Percentiles rank a stretch among this genome's conserved stretches.
Conservation (phyloP, 345 rosid genomes). For the Brassica juncea region DNA sequence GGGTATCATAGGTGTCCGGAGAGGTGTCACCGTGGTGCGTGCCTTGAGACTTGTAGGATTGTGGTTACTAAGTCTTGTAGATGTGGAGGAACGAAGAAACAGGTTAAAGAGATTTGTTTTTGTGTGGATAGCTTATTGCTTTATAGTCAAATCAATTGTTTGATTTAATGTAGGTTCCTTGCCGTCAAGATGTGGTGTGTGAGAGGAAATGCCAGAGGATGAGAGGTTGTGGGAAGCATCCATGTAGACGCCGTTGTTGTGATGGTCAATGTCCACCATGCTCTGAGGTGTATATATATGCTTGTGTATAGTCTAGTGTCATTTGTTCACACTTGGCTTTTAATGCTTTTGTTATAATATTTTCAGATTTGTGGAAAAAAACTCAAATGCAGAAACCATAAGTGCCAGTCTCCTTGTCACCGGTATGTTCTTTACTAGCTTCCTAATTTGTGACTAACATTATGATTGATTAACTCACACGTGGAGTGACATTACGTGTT, state of each 20-base stretch:
- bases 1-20: conserved; percentile 81
- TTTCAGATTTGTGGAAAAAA: conserved; percentile 75
- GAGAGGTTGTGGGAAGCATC: conserved; percentile 92
- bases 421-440: conserved; percentile 45
- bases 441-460: background rate
- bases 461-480: background rate
- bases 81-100: conserved; percentile 78
- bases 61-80: conserved; percentile 70
- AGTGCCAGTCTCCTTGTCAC: conserved; percentile 92
- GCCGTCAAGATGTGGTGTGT: conserved; percentile 90
- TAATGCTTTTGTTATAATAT: background rate
- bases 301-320: background rate
- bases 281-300: conserved; percentile 57
- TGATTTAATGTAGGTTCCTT: conserved; percentile 53
- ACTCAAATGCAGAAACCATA: conserved; percentile 87
- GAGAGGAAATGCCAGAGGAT: conserved; percentile 79
- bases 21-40: conserved; percentile 78
- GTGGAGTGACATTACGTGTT: conserved; percentile 25
- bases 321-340: conserved; percentile 5
- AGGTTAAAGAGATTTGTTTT: conserved; percentile 52
- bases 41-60: conserved; percentile 84
- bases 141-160: background rate
- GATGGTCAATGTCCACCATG: conserved; percentile 93
- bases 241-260: conserved; percentile 91
- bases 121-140: conserved; percentile 3